These are phyloP conservation scores for Coleophoma cylindrospora DNA, from an alignment of 2,329 filamentous ascomycete genomes.

Conservation along the genomic window DNA sequence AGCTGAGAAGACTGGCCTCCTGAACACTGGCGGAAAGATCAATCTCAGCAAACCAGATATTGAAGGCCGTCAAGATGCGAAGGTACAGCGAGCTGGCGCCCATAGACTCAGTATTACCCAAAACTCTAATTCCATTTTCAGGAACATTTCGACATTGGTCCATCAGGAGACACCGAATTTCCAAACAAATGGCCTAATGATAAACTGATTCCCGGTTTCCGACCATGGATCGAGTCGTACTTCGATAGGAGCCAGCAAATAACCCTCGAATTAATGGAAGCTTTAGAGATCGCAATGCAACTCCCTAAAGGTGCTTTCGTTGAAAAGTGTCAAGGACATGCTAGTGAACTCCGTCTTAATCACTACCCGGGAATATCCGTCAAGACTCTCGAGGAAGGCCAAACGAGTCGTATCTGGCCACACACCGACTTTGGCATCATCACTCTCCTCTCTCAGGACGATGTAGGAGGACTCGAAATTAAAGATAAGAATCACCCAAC, in stretches of 20 bases:
- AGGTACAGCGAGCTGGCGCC: background rate
- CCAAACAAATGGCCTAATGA: constrained; percentile 1
- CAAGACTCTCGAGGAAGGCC: constrained; percentile 27
- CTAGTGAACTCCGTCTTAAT: constrained; percentile 1
- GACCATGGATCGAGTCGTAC: background rate
- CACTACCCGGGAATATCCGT: constrained; percentile 1
- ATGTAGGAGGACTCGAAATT: constrained; percentile 42
- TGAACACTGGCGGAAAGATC: background rate
- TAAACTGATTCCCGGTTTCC: background rate
- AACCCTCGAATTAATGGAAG: constrained; percentile 2
- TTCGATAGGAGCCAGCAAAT: constrained; percentile 1
- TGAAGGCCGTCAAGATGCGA: background rate
- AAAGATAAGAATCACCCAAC: constrained; percentile 31
- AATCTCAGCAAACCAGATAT: constrained; percentile 1
- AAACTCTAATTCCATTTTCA: background rate
- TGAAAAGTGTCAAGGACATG: constrained; percentile 1
- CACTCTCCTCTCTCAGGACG: constrained; percentile 45
- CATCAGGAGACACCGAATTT: constrained; percentile 1
- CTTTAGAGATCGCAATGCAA: background rate
- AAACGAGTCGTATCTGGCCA: constrained; percentile 37
- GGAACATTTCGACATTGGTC: constrained; percentile 1
- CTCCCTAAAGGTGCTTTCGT: background rate
- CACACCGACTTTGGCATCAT: constrained; percentile 44
- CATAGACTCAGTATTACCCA: background rate
- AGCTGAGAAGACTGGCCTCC: constrained; percentile 1